Evolutionary conservation across 1,139 yeast genomes (phyloP), one percentile per base, ranked within the genome.

Genomic region (Yamadazyma pseudoaaseri): DNA sequence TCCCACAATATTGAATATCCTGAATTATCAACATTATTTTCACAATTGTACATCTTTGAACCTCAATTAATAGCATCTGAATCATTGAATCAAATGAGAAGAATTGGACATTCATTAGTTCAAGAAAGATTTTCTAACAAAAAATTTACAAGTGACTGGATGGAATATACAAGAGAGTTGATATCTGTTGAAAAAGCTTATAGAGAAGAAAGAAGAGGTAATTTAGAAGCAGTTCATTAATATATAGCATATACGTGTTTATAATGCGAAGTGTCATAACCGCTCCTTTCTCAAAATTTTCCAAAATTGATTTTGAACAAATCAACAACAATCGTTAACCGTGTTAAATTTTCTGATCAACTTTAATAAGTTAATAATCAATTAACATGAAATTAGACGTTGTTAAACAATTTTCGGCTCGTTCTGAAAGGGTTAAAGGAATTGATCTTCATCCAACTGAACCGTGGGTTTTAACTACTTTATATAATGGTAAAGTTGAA

Each of bases 401-500:
- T 39, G 61, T 81, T 73, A 85, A 85, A 67, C 82, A 80, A 52
- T 83, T 86, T 60, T 81, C 85, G 49, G 77, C 89, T 43, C 83
- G 97, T 51, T 84, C 97, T 28, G 97, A 90, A 60, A 82, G 98
- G 60, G 97, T 92, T 58, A 92, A 92, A 64, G 97, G 97, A 36
- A 85, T 92, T 55, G 99, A 92, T 65, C 85, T 94, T 72, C 99
- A 92, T 60, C 98, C 98, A 21, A 72, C 89, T 15, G 98, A 92
- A 60, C 97, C 98, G 36, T 92, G 98, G 97, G 81, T 86, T 35
- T 72, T 87, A 53, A 81, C 92, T 35, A 87, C 96, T 9, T 70
- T 86, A 39, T 89, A 87, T 60, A 82, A 89, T 40, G 96, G 89
- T 45, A 79, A 72, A 60, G 81, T 87, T 38, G 97, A 90, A 63